phyloP scores from a whole-genome alignment of 73 alveolate genomes.

The Paramecium primaurelia region DNA sequence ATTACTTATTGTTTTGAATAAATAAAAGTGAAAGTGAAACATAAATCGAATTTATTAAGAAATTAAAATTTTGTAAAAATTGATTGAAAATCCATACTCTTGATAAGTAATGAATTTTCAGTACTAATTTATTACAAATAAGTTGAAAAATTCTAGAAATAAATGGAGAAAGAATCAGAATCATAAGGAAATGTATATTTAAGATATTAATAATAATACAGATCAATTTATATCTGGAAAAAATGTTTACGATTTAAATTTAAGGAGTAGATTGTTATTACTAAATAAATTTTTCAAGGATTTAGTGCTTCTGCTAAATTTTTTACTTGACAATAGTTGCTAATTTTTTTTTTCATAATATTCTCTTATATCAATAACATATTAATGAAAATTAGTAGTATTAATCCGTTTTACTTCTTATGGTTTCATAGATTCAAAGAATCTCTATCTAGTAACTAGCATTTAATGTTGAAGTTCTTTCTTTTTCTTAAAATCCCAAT shows the following conservation, averaged over 20 bases:
- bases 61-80: neutral
- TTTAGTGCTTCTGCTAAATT: neutral
- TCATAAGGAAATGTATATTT: neutral
- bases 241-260: neutral
- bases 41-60: neutral
- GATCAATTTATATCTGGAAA: neutral
- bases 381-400: neutral
- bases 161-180: neutral
- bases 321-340: neutral
- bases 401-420: neutral
- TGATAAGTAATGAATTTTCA: neutral
- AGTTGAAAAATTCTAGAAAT: neutral
- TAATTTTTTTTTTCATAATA: neutral
- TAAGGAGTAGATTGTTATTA: slow-evolving; percentile 9
- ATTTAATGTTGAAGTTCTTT: slow-evolving; percentile 1
- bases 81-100: neutral
- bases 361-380: slow-evolving; percentile 22
- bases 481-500: slow-evolving; percentile 38
- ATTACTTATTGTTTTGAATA: neutral
- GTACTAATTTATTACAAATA: neutral
- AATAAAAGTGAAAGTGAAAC: neutral
- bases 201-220: neutral
- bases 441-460: slow-evolving; percentile 17
- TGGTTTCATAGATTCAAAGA: slow-evolving; percentile 32
- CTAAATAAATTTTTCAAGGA: neutral